Base-by-base conservation (phyloP, 805 yeast genomes). In the Barnettozyma botsteinii region DNA sequence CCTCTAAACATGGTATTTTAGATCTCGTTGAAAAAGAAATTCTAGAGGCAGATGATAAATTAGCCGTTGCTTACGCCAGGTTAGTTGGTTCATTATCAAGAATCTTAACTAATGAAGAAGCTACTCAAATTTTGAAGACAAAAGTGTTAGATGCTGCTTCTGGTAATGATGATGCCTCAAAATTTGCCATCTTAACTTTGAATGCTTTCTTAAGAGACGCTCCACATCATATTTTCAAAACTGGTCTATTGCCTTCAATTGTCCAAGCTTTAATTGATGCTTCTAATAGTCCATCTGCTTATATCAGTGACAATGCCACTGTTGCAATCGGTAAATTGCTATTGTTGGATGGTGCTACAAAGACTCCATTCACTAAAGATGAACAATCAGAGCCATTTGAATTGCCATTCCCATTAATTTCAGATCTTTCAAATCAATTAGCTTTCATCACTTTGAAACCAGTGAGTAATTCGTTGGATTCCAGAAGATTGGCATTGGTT, bases 121-220 rank as follows among this genome's bases (percentile, higher is more conserved):
- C 86, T 4, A 56, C 62, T 7, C 70, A 68, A 32, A 78, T 85
- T 47, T 59, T 85, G 50, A 73, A 65, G 41, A 63, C 66, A 10
- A 83, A 82, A 61, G 78, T 85, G 3, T 61, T 85, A 43, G 68
- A 63, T 22, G 64, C 69, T 21, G 63, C 65, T 19, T 40, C 65
- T 24, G 60, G 59, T 9, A 72, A 67, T 35, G 66, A 61, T 29
- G 68, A 67, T 35, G 63, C 75, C 4, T 68, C 75, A 24, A 73
- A 73, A 46, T 85, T 85, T 65, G 79, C 83, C 18, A 68, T 85
- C 28, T 66, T 85, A 54, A 75, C 91, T 4, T 61, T 85, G 55
- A 86, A 86, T 61, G 84, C 95, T 0, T 83, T 86, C 64, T 70
- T 86, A 61, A 79, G 76, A 52, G 86, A 83, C 55, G 78, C 89